These are phyloP conservation scores for Aspergillus proliferans DNA, from an alignment of 2,329 filamentous ascomycete genomes.

Conservation along the genomic window DNA sequence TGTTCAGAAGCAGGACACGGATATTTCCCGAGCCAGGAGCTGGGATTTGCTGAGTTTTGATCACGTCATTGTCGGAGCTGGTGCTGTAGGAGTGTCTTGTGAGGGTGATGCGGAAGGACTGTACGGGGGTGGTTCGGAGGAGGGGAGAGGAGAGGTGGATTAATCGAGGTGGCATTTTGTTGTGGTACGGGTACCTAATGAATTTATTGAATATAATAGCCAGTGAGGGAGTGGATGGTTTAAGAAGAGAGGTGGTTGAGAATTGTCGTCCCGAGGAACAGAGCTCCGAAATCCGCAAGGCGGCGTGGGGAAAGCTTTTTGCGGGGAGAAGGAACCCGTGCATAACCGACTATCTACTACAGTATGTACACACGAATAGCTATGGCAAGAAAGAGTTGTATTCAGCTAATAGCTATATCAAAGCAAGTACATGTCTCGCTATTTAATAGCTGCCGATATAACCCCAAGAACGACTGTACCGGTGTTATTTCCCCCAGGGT, in stretches of 20 bases:
- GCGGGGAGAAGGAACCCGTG: constrained; percentile 9
- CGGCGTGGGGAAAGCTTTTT: constrained; percentile 19
- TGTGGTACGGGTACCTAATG: constrained; percentile 5
- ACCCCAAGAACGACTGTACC: background rate
- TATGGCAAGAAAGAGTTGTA: too few species aligned
- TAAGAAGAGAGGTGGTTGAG: constrained; percentile 2
- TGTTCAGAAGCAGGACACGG: constrained; percentile 79
- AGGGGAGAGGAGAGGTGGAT: constrained; percentile 19
- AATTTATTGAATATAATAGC: background rate
- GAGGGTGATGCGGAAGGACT: constrained; percentile 23
- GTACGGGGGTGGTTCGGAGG: constrained; percentile 10
- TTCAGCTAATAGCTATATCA: too few species aligned
- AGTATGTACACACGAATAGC: too few species aligned
- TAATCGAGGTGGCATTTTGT: constrained; percentile 27
- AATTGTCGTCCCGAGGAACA: background rate
- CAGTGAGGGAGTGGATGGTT: constrained; percentile 1
- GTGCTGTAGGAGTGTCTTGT: constrained; percentile 26
- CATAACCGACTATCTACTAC: constrained; percentile 10
- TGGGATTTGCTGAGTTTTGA: constrained; percentile 68
- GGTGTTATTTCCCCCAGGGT: background rate
- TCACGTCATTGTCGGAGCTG: constrained; percentile 28
- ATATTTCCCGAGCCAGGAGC: constrained; percentile 78
- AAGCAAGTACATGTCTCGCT: too few species aligned
- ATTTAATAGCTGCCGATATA: background rate
- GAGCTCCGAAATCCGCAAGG: constrained; percentile 5